phyloP scores from a whole-genome alignment of 257 asterid genomes.

The Solanum pinnatisectum region DNA sequence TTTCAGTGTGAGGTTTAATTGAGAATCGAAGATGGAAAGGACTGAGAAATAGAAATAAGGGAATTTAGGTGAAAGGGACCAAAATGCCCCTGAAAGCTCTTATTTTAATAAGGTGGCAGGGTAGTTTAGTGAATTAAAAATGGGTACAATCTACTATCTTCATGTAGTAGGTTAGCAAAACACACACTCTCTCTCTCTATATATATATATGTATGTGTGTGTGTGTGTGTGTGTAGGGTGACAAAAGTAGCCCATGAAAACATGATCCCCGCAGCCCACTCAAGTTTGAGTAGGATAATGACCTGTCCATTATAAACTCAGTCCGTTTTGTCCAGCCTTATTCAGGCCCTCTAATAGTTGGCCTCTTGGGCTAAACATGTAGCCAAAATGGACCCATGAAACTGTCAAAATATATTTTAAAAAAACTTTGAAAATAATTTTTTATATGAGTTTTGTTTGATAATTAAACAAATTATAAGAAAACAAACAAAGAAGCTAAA shows the following conservation, averaged over 20 bases:
- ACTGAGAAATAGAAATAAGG: background rate
- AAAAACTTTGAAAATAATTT: background rate
- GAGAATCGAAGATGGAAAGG: background rate
- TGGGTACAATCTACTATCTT: background rate
- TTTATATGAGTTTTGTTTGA: background rate
- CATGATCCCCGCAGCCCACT: background rate
- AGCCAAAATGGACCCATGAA: background rate
- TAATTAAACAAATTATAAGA: background rate
- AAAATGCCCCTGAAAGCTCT: background rate
- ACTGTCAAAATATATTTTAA: background rate
- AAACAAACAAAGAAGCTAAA: background rate
- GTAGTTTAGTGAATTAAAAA: background rate
- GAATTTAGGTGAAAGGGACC: background rate
- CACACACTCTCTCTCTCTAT: background rate
- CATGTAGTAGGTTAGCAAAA: background rate
- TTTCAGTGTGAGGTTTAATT: background rate
- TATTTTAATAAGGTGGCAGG: background rate
- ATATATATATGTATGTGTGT: no score
- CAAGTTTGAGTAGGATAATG: background rate
- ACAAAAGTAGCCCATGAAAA: background rate
- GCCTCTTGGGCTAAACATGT: background rate
- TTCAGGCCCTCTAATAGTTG: background rate
- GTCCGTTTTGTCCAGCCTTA: background rate
- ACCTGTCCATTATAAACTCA: background rate
- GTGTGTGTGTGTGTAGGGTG: background rate